Evolutionary conservation across 345 rosid genomes (phyloP), one percentile per base, ranked within the genome.

Genomic region (Conringia planisiliqua): DNA sequence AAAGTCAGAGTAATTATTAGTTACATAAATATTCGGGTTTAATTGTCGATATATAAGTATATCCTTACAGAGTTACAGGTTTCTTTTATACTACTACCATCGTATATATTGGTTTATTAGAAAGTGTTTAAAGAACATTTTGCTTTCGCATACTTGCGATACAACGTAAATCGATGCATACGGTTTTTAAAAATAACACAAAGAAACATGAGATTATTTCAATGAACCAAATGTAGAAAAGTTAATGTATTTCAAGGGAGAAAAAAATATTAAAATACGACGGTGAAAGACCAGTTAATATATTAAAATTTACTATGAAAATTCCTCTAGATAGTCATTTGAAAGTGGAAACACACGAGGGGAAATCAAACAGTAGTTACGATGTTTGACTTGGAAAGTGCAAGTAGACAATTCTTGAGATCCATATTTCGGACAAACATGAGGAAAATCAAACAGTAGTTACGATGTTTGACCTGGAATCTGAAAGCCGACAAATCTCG

Each of bases 331-430:
- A 44, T 12, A 46, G 60, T 38, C 61, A 67, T 75, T 39, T 40
- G 55, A 50, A 59, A 68, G 39, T 27, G 73, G 61, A 22, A 67
- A 67, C 24, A 42, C 74, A 69, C 70, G 58, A 43, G 48, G 27
- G 75, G 3, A 64, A 6, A 70, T 70, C 27, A 63, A 35, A 56
- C 67, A 70, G 80, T 77, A 29, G 80, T 71, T 77, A 65, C 60
- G 14, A 63, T 77, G 72, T 71, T 57, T 71, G 72, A 64, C 80
- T 64, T 26, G 20, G 72, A 64, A 77, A 46, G 54, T 71, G 67
- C 60, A 77, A 63, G 55, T 24, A 26, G 76, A 77, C 76, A 77
- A 77, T 64, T 64, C 39, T 55, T 22, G 61, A 36, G 67, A 62
- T 62, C 7, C 7, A 50, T 52, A 20, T 6, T 33, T 73, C 5